These are phyloP conservation scores for Lepiota brunneoincarnata DNA, from an alignment of 768 basidiomycete genomes.

Conservation along the genomic window DNA sequence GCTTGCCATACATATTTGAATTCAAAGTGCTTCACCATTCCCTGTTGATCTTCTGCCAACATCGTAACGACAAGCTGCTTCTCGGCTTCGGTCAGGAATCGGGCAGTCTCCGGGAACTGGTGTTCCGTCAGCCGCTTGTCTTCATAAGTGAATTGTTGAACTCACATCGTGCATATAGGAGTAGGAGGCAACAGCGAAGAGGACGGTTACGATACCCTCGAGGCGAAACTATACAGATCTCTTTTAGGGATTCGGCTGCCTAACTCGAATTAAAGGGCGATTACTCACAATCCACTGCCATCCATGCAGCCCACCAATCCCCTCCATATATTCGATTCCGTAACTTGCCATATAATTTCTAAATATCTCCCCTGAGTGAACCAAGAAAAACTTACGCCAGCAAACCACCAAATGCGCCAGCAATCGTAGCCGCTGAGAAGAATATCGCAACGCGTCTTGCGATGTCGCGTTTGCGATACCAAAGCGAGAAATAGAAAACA, in stretches of 20 bases:
- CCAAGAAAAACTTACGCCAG: constrained; percentile 33
- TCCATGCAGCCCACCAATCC: constrained; percentile 33
- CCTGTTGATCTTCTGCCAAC: constrained; percentile 43
- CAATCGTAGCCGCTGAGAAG: constrained; percentile 58
- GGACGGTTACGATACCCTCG: constrained; percentile 41
- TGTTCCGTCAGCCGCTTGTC: not conserved
- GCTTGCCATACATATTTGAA: constrained; percentile 48
- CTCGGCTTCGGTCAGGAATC: constrained; percentile 48
- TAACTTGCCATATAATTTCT: constrained; percentile 27
- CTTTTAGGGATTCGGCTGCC: not conserved
- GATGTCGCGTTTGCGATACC: constrained; percentile 60
- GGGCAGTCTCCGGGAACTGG: constrained; percentile 58
- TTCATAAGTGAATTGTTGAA: not conserved
- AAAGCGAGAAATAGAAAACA: constrained; percentile 48
- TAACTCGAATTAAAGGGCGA: not conserved
- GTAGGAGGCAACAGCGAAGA: constrained; percentile 39
- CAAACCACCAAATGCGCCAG: constrained; percentile 39
- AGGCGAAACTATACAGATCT: constrained; percentile 37
- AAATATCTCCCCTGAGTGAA: constrained; percentile 5
- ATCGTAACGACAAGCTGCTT: constrained; percentile 33
- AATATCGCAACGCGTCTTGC: constrained; percentile 59
- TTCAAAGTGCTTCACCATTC: constrained; percentile 43
- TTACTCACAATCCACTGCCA: constrained; percentile 49
- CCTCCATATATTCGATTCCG: constrained; percentile 45
- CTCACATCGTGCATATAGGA: constrained; percentile 56